Evolutionary conservation across 2,329 filamentous ascomycete species (phyloP).

Genomic region (Trichoderma sp.): DNA sequence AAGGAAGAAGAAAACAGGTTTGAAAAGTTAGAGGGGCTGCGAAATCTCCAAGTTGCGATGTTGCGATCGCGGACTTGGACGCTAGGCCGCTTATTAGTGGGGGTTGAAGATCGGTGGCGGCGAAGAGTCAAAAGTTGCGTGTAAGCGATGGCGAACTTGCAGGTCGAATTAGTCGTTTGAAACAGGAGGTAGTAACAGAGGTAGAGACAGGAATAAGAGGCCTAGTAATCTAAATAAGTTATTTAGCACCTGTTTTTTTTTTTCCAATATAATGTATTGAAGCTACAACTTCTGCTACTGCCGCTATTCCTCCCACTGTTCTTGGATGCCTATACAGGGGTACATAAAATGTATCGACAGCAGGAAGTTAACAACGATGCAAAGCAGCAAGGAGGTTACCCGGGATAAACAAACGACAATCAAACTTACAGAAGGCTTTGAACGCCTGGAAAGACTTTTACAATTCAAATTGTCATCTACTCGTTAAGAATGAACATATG

Average conservation of each 20-base stretch:
- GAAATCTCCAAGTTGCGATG: neutral
- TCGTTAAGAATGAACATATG: neutral
- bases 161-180: neutral
- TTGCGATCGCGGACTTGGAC: slow-evolving; percentile 4
- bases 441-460: too few relatives aligned
- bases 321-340: too few relatives aligned
- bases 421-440: too few relatives aligned
- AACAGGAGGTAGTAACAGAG: neutral
- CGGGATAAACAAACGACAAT: too few relatives aligned
- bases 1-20: neutral
- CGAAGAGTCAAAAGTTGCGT: neutral
- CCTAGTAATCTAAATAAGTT: neutral
- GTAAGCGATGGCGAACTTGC: neutral
- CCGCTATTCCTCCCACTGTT: too few relatives aligned
- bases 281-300: too few relatives aligned
- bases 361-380: too few relatives aligned
- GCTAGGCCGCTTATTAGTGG: slow-evolving; percentile 2
- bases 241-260: neutral
- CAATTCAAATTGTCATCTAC: too few relatives aligned
- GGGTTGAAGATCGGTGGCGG: neutral
- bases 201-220: too few relatives aligned
- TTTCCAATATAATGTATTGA: too few relatives aligned
- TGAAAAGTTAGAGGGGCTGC: neutral
- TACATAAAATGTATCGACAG: too few relatives aligned
- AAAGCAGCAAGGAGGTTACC: too few relatives aligned